phyloP scores from a whole-genome alignment of 2,329 filamentous ascomycete species.

The Aspergillus quadrilineatus region DNA sequence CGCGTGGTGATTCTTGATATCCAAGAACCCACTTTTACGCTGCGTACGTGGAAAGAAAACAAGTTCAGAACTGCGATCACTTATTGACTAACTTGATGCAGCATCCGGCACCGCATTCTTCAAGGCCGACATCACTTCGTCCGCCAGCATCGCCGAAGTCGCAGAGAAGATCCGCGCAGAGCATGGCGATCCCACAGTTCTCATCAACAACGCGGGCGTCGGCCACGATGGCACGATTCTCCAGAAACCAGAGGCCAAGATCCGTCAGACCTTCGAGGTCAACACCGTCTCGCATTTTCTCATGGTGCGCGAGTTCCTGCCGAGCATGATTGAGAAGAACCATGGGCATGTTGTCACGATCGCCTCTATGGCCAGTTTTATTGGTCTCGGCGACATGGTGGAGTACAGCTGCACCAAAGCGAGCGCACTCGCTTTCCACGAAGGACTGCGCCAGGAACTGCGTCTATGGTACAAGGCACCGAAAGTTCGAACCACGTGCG shows the following conservation, averaged over 20 bases:
- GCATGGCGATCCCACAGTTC: conserved; percentile 47
- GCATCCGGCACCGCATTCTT: conserved; percentile 30
- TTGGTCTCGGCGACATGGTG: conserved; percentile 49
- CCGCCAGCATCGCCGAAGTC: conserved; percentile 30
- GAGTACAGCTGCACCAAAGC: conserved; percentile 56
- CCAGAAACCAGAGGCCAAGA: conserved; percentile 43
- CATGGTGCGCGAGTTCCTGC: conserved; percentile 53
- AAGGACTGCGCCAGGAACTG: conserved; percentile 45
- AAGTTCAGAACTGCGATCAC: not conserved
- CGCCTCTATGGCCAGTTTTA: conserved; percentile 54
- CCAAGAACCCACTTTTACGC: conserved; percentile 31
- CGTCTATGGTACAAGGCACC: conserved; percentile 37
- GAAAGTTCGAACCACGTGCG: conserved; percentile 40
- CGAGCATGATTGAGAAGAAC: conserved; percentile 50
- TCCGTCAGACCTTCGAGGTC: conserved; percentile 53
- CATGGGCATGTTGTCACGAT: conserved; percentile 60
- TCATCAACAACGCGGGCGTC: conserved; percentile 54
- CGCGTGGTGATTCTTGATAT: conserved; percentile 41
- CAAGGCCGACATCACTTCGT: conserved; percentile 39
- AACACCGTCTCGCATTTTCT: conserved; percentile 54
- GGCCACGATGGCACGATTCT: conserved; percentile 50
- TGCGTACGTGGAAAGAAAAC: conserved; percentile 24
- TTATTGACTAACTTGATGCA: not conserved
- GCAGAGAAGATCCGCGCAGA: conserved; percentile 40
- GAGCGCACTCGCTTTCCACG: conserved; percentile 55